These are phyloP conservation scores for Xerocomellus intermedius DNA, from an alignment of 768 basidiomycete species.

Conservation along the genomic window DNA sequence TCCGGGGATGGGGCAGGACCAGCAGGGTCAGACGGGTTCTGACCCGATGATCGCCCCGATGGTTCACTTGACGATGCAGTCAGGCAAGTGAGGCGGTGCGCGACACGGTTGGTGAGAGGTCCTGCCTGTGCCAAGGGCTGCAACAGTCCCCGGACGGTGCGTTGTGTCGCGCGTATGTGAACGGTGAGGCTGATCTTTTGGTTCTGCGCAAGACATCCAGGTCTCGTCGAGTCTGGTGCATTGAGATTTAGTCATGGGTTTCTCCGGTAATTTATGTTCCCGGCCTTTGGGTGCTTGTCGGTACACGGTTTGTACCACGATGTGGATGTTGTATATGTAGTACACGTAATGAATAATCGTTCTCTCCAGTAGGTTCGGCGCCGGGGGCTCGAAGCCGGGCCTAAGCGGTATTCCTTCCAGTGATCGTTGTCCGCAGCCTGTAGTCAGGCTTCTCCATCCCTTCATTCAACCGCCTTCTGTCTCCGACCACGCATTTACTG, in stretches of 20 bases:
- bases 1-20: slow-evolving; percentile 12
- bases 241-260: background rate
- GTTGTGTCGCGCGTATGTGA: background rate
- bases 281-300: background rate
- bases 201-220: slow-evolving; percentile 6
- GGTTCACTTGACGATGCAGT: slow-evolving; percentile 19
- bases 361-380: too few species aligned
- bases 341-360: slow-evolving; percentile 6
- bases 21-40: slow-evolving; percentile 17
- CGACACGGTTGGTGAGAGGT: background rate
- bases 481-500: too few species aligned
- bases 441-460: background rate
- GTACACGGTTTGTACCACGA: background rate
- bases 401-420: too few species aligned
- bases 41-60: slow-evolving; percentile 19
- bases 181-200: background rate
- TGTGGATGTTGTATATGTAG: background rate
- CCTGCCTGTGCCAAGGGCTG: background rate
- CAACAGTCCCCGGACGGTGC: slow-evolving; percentile 11
- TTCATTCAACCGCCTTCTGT: too few species aligned
- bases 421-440: background rate
- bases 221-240: slow-evolving; percentile 1
- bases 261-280: slow-evolving; percentile 17
- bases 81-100: slow-evolving; percentile 12
- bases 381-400: too few species aligned